Conservation (phyloP, 495 filamentous ascomycete species). For the Aspergillus sclerotioniger region DNA sequence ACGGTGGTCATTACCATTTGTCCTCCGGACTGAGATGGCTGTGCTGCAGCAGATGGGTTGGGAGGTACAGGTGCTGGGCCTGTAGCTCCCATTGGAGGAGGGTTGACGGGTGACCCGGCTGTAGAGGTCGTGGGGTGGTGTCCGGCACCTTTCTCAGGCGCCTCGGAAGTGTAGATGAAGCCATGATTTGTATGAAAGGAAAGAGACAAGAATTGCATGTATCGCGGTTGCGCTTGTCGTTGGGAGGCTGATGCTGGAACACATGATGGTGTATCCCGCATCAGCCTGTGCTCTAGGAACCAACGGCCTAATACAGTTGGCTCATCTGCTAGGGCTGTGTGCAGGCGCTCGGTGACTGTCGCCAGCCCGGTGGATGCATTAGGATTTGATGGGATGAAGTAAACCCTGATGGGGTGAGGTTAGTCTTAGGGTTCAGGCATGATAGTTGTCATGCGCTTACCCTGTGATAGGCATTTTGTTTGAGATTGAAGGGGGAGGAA, state of each 20-base stretch:
- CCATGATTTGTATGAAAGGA: constrained; percentile 40
- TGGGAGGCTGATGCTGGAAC: constrained; percentile 34
- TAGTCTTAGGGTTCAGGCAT: neutral
- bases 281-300: constrained; percentile 44
- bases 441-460: constrained; percentile 17
- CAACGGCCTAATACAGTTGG: constrained; percentile 40
- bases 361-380: constrained; percentile 37
- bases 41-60: constrained; percentile 3
- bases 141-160: constrained; percentile 20
- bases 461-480: constrained; percentile 35
- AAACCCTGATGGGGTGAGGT: constrained; percentile 34
- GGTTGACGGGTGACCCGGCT: neutral
- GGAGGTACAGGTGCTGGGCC: constrained; percentile 4
- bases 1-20: constrained; percentile 45
- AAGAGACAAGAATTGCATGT: constrained; percentile 47
- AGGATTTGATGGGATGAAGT: constrained; percentile 47
- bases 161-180: constrained; percentile 46
- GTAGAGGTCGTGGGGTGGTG: constrained; percentile 11
- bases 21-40: neutral
- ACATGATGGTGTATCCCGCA: constrained; percentile 47
- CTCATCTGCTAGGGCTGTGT: constrained; percentile 37
- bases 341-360: constrained; percentile 42
- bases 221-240: constrained; percentile 31
- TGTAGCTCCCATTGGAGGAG: neutral
- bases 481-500: neutral